These are phyloP conservation scores for Vaccinium darrowii DNA, from an alignment of 148 eudicot species.

Conservation along the genomic window DNA sequence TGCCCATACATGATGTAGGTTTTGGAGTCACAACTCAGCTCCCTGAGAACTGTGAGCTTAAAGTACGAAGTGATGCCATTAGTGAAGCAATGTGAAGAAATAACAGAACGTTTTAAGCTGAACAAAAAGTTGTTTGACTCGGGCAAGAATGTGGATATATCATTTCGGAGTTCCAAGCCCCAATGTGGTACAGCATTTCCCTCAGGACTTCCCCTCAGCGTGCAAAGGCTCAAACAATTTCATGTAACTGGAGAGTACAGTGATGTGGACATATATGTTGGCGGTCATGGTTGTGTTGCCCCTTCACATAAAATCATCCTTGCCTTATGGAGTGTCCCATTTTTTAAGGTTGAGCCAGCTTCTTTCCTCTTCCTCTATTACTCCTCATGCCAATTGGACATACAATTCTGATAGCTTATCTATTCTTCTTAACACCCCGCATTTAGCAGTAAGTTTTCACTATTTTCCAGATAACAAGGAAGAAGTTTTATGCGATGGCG, in stretches of 20 bases:
- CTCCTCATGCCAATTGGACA: not conserved
- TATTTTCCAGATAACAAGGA: not conserved
- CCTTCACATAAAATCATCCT: constrained; percentile 72
- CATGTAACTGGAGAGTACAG: constrained; percentile 48
- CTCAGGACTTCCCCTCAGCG: constrained; percentile 53
- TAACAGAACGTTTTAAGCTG: constrained; percentile 63
- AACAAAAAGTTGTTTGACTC: constrained; percentile 70
- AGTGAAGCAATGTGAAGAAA: constrained; percentile 77
- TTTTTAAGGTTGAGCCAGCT: constrained; percentile 66
- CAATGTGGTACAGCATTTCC: constrained; percentile 52
- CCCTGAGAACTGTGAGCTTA: constrained; percentile 52
- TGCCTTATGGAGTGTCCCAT: constrained; percentile 83
- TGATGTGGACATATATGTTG: constrained; percentile 65
- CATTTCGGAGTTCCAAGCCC: constrained; percentile 55
- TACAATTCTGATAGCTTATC: not conserved
- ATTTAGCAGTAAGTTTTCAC: not conserved
- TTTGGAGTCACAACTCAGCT: constrained; percentile 55
- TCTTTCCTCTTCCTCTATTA: constrained; percentile 10
- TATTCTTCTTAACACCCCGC: not conserved
- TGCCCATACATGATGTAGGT: constrained; percentile 42
- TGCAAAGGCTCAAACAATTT: constrained; percentile 44
- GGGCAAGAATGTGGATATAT: constrained; percentile 75
- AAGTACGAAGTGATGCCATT: constrained; percentile 68
- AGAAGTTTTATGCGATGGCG: not conserved
- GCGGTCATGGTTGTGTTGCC: constrained; percentile 52